Conservation (phyloP, 192 early-diverging fungal genomes). For the Podila horticola region DNA sequence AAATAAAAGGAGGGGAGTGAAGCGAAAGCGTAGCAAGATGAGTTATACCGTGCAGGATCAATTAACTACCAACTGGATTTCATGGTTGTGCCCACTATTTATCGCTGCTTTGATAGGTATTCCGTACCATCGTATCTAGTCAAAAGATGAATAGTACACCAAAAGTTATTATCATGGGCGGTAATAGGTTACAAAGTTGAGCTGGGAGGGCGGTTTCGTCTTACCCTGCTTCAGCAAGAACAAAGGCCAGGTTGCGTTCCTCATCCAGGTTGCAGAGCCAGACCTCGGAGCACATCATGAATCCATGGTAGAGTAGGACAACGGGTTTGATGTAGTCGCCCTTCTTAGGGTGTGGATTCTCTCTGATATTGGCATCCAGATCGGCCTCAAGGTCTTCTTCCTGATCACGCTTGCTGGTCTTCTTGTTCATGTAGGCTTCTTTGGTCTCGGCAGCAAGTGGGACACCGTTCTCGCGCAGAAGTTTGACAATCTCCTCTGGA, state of each 20-base stretch:
- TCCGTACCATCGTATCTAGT: too few species aligned
- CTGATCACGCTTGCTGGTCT: conserved; percentile 11
- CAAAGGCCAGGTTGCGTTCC: conserved; percentile 79
- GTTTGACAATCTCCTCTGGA: conserved; percentile 31
- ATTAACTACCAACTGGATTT: too few species aligned
- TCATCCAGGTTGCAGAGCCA: conserved; percentile 90
- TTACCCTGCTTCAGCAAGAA: conserved; percentile 83
- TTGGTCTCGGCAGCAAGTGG: conserved; percentile 49
- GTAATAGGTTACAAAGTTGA: background rate
- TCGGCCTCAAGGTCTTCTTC: conserved; percentile 46
- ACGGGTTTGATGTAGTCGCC: conserved; percentile 73
- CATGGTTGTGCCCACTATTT: background rate
- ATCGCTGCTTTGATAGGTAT: too few species aligned
- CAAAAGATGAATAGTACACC: too few species aligned
- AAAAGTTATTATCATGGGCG: background rate
- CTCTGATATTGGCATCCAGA: conserved; percentile 2
- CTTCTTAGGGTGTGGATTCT: conserved; percentile 23
- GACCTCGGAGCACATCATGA: conserved; percentile 93
- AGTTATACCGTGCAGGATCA: background rate
- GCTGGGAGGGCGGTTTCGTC: background rate
- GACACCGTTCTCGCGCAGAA: conserved; percentile 43
- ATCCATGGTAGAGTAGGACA: conserved; percentile 94
- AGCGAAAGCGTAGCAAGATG: conserved; percentile 5
- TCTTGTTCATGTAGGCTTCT: conserved; percentile 9
- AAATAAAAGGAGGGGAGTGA: background rate